Conservation (phyloP, 768 basidiomycete genomes). For the Pulveroboletus frians region DNA sequence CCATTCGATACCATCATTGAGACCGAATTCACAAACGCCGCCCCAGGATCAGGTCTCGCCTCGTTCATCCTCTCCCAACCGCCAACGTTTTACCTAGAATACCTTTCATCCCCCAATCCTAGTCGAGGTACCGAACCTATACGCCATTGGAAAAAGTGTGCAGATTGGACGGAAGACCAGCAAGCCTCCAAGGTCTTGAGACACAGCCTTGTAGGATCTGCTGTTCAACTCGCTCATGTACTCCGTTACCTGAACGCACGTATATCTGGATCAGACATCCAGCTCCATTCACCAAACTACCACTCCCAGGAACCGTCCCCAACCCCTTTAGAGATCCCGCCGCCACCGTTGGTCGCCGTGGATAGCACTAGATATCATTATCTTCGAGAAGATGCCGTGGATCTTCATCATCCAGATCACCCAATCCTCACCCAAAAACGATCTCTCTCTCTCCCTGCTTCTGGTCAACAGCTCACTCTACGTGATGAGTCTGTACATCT, state of each 20-base stretch:
- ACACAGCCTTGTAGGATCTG: slow-evolving; percentile 62
- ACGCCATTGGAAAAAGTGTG: slow-evolving; percentile 57
- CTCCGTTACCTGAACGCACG: slow-evolving; percentile 41
- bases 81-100: slow-evolving; percentile 66
- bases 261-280: slow-evolving; percentile 31
- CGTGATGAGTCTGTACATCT: slow-evolving; percentile 12
- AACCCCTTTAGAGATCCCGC: slow-evolving; percentile 37
- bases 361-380: slow-evolving; percentile 28
- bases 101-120: slow-evolving; percentile 28
- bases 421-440: slow-evolving; percentile 23
- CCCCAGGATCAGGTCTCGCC: slow-evolving; percentile 53
- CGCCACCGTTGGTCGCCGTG: slow-evolving; percentile 34
- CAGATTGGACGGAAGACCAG: slow-evolving; percentile 73
- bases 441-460: slow-evolving; percentile 24
- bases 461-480: slow-evolving; percentile 8
- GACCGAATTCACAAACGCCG: slow-evolving; percentile 49
- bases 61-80: slow-evolving; percentile 62
- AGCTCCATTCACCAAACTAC: slow-evolving; percentile 36
- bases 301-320: slow-evolving; percentile 27
- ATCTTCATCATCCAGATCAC: slow-evolving; percentile 16
- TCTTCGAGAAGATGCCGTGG: slow-evolving; percentile 21
- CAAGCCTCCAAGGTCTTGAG: slow-evolving; percentile 62
- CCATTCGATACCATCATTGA: slow-evolving; percentile 60
- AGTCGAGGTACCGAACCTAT: slow-evolving; percentile 25
- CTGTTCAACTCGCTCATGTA: slow-evolving; percentile 53